These are phyloP conservation scores for Byssothecium circinans DNA, from an alignment of 2,329 filamentous ascomycete genomes.

Conservation along the genomic window DNA sequence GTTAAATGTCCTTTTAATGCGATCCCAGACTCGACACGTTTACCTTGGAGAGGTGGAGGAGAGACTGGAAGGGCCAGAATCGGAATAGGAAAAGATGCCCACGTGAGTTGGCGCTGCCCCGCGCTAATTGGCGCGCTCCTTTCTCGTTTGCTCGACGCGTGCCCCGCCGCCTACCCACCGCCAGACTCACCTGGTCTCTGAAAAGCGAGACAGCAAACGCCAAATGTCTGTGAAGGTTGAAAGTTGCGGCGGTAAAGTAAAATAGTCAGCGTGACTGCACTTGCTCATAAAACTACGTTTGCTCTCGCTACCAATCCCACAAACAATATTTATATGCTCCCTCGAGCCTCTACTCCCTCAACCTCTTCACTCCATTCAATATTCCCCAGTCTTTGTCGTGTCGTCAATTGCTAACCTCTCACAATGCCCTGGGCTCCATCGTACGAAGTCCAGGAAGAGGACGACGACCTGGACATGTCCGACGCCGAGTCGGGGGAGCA, in stretches of 20 bases:
- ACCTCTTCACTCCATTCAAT: background rate
- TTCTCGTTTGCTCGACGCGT: slow-evolving; percentile 10
- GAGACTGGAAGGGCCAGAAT: background rate
- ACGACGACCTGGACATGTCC: slow-evolving; percentile 15
- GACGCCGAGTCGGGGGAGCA: no score
- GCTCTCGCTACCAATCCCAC: background rate
- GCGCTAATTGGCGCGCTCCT: slow-evolving; percentile 8
- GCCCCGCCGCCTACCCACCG: slow-evolving; percentile 5
- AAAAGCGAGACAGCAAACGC: background rate
- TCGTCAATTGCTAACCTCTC: background rate
- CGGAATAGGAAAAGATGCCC: slow-evolving; percentile 8
- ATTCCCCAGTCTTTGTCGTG: no score
- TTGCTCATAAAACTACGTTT: slow-evolving; percentile 1
- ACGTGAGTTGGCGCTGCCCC: slow-evolving; percentile 33
- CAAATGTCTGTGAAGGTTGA: background rate
- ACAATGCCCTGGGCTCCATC: slow-evolving; percentile 23
- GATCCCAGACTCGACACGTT: slow-evolving; percentile 1
- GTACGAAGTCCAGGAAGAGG: slow-evolving; percentile 23
- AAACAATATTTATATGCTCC: no score
- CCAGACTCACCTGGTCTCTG: background rate
- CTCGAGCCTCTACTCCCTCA: background rate
- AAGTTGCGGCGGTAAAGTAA: background rate
- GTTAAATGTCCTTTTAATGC: no score
- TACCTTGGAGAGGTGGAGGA: background rate
- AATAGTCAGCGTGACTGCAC: background rate